Percentiles rank a stretch among this genome's conserved stretches.
Evolutionary conservation across 73 alveolate species (phyloP).

Genomic region (Paramecium sexaurelia): DNA sequence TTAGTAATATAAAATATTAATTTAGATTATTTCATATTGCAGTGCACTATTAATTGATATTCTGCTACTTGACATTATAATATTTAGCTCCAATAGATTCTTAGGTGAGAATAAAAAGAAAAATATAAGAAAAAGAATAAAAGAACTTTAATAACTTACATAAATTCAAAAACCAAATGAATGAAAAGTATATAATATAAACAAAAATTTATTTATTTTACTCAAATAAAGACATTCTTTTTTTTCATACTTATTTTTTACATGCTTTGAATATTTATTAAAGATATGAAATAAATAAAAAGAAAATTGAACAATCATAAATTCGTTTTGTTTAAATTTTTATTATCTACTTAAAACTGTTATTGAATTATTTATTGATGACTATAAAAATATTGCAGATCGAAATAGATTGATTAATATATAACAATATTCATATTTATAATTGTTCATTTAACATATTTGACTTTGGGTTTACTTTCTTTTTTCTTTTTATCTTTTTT

Average conservation of each 20-base stretch:
- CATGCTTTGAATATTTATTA: too few species aligned
- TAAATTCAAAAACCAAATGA: neutral
- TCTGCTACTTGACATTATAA: neutral
- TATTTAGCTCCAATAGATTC: neutral
- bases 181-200: too few species aligned
- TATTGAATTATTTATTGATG: too few species aligned
- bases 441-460: conserved; percentile 30
- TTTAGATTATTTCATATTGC: neutral
- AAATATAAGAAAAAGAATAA: neutral
- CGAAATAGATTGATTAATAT: neutral
- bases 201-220: too few species aligned
- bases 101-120: neutral
- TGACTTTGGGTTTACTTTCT: conserved; percentile 22
- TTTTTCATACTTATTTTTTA: too few species aligned
- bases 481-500: conserved; percentile 37
- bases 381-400: too few species aligned
- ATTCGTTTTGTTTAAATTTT: too few species aligned
- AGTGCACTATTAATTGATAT: neutral
- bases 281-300: too few species aligned
- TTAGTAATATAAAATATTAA: neutral
- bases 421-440: neutral
- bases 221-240: too few species aligned
- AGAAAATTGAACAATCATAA: too few species aligned
- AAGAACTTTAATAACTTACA: neutral
- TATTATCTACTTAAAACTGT: too few species aligned